A percentile compares a stretch with the other conserved stretches of the same genome.
phyloP scores from a whole-genome alignment of 148 eudicot species.

The Beta vulgaris region DNA sequence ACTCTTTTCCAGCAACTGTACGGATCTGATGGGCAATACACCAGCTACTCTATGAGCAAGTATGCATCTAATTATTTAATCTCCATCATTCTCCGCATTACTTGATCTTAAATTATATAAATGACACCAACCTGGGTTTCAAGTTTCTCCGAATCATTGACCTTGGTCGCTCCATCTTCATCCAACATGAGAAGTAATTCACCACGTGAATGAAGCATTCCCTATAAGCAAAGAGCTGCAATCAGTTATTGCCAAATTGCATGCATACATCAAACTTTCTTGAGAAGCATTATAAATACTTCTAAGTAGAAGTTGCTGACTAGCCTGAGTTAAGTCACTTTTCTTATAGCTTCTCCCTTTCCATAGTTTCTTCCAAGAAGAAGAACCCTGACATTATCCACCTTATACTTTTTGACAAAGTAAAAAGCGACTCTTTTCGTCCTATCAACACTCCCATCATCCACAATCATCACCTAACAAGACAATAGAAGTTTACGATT shows the following conservation, averaged over 20 bases:
- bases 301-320: neutral
- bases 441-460: constrained; percentile 90
- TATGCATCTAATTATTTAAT: neutral
- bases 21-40: constrained; percentile 52
- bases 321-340: constrained; percentile 62
- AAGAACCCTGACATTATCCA: constrained; percentile 79
- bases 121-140: constrained; percentile 83
- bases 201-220: constrained; percentile 99
- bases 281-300: neutral
- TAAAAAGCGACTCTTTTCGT: constrained; percentile 86
- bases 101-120: neutral
- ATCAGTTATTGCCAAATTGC: constrained; percentile 39
- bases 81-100: neutral
- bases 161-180: constrained; percentile 99
- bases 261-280: constrained; percentile 13
- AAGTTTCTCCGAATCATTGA: constrained; percentile 86
- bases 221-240: constrained; percentile 68
- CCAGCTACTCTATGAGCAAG: neutral
- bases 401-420: constrained; percentile 67
- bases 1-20: constrained; percentile 59
- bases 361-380: constrained; percentile 91
- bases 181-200: constrained; percentile 93
- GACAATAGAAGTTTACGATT: constrained; percentile 11
- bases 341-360: constrained; percentile 98
- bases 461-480: constrained; percentile 81